Evolutionary conservation across 164 flowering plant species (phyloP), one percentile per base, ranked within the genome.

Genomic region (Stephania japonica): DNA sequence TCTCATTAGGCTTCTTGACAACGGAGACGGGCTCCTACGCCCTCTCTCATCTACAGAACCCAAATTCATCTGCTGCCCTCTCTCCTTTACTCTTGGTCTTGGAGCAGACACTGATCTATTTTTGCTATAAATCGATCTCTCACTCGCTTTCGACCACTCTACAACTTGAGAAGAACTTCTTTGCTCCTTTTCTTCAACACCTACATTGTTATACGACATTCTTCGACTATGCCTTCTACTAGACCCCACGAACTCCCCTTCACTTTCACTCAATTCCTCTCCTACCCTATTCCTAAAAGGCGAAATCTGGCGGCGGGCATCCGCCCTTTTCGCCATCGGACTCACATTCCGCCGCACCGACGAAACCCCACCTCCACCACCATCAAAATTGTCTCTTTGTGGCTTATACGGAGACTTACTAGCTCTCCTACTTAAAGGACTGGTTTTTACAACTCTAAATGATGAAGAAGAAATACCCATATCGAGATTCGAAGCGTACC

Each of bases 21-120:
- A 72, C 26, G 83, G 82, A 14, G 79, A 81, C 8, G 42, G 77
- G 65, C 68, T 79, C 62, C 83, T 78, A 21, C 75, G 81, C 8
- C 67, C 78, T 42, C 42, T 80, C 53, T 75, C 72, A 72, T 75
- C 78, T 5, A 16, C 27, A 42, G 72, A 71, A 41, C 69, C 80
- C 38, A 74, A 61, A 23, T 9, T 66, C 16, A 43, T 68, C 18
- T 75, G 78, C 24, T 69, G 79, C 5, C 78, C 85, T 32, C 65
- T 75, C 10, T 82, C 87, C 63, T 75, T 71, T 4, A 63, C 26
- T 76, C 86, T 83, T n/a, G 73, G 44, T 70, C 79, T 85, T 1
- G 91, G 86, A 49, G 88, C 86, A 56, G 92, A 83, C 18, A 38
- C 69, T 32, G 88, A 72, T 78, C 92, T 85, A 21, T 72, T 80